Conservation (phyloP, 2,329 filamentous ascomycete genomes). For the Fusarium sp. region DNA sequence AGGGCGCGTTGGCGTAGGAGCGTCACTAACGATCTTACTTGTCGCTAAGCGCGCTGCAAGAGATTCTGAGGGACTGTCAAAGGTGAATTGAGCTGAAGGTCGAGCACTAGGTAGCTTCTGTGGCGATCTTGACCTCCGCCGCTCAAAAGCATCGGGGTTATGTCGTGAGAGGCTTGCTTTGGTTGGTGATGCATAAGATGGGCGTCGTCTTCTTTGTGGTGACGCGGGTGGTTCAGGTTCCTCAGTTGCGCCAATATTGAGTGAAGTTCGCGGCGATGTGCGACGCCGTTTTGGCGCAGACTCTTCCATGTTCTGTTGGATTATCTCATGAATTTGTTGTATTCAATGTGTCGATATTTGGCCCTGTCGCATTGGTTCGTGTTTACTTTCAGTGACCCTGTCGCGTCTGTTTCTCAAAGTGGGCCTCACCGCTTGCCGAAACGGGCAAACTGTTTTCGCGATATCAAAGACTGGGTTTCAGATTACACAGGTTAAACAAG, state of each 20-base stretch:
- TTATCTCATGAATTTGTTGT: constrained; percentile 21
- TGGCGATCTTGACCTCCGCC: constrained; percentile 57
- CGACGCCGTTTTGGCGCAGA: constrained; percentile 75
- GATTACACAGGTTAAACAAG: background rate
- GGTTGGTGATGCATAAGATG: constrained; percentile 77
- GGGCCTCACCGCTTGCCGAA: constrained; percentile 47
- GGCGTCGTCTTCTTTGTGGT: constrained; percentile 57
- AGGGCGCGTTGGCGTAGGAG: constrained; percentile 32
- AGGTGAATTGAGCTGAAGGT: constrained; percentile 18
- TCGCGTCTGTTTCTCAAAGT: constrained; percentile 47
- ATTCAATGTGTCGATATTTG: constrained; percentile 14
- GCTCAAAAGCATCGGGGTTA: constrained; percentile 69
- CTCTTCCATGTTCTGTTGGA: constrained; percentile 58
- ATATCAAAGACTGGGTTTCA: background rate
- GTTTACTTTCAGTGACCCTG: constrained; percentile 44
- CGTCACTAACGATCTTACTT: constrained; percentile 45
- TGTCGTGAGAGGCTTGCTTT: constrained; percentile 72
- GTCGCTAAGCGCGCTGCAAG: constrained; percentile 51
- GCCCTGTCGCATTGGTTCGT: constrained; percentile 44
- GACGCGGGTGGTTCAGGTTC: constrained; percentile 48
- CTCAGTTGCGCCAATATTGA: constrained; percentile 33
- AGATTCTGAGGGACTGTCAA: constrained; percentile 48
- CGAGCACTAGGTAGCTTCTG: constrained; percentile 47
- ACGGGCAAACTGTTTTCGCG: constrained; percentile 10
- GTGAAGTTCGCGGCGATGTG: constrained; percentile 65